Percentiles rank a stretch among this genome's conserved stretches.
Evolutionary conservation across 1,284 basidiomycete genomes (phyloP).

Genomic region (Ganoderma resinaceum): DNA sequence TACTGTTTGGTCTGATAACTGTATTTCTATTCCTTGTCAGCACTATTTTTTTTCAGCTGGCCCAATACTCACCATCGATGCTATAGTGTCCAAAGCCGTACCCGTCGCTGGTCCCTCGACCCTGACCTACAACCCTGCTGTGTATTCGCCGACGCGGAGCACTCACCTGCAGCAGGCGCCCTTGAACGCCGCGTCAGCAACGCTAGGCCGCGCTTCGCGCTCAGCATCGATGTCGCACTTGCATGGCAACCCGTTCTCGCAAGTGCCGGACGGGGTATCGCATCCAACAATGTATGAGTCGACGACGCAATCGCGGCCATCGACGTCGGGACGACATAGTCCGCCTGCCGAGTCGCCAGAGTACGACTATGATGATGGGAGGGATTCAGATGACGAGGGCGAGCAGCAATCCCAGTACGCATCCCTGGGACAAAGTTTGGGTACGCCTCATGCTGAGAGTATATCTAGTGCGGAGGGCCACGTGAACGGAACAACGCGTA

Average conservation of each 20-base stretch:
- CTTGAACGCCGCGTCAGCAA: constrained; percentile 39
- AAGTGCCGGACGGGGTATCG: constrained; percentile 41
- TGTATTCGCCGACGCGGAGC: constrained; percentile 31
- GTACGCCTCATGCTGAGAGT: constrained; percentile 27
- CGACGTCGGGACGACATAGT: constrained; percentile 41
- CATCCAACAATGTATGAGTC: constrained; percentile 35
- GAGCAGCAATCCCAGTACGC: constrained; percentile 35
- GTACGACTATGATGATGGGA: constrained; percentile 51
- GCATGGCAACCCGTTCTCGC: constrained; percentile 54
- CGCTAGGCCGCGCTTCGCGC: constrained; percentile 62
- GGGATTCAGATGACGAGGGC: constrained; percentile 47
- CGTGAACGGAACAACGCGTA: constrained; percentile 35
- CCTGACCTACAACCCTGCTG: constrained; percentile 12
- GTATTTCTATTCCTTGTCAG: constrained; percentile 28
- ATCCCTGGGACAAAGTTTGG: constrained; percentile 21
- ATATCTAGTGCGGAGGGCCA: constrained; percentile 31
- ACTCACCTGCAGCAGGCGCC: constrained; percentile 32
- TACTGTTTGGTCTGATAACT: constrained; percentile 35
- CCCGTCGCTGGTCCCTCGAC: constrained; percentile 30
- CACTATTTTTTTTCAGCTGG: constrained; percentile 42
- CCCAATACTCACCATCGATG: constrained; percentile 36
- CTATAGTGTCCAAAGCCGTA: constrained; percentile 34
- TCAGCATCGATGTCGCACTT: constrained; percentile 65
- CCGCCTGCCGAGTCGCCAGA: constrained; percentile 41
- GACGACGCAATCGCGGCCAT: constrained; percentile 40